Percentiles rank a stretch among this genome's conserved stretches.
Evolutionary conservation across 208 protist genomes (phyloP).

Genomic region (Tritrichomonas foetus): DNA sequence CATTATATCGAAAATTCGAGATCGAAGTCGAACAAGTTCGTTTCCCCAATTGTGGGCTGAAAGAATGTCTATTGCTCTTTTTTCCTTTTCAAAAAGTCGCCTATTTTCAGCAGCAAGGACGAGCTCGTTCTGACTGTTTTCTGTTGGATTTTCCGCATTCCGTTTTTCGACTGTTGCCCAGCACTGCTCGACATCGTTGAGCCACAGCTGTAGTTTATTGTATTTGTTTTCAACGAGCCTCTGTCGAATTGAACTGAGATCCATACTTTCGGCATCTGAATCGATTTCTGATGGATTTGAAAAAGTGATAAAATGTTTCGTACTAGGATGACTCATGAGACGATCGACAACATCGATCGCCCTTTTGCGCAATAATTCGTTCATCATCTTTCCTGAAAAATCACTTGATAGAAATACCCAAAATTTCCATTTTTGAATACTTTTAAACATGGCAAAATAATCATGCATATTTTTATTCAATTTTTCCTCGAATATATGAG

Average conservation of each 20-base stretch:
- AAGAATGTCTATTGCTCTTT: background rate
- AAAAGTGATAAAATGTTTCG: background rate
- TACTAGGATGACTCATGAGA: background rate
- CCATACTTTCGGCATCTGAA: background rate
- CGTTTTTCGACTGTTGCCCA: background rate
- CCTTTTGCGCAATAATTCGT: background rate
- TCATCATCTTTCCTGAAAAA: conserved; percentile 26
- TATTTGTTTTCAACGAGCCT: conserved; percentile 17
- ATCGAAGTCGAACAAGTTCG: background rate
- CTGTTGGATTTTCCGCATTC: background rate
- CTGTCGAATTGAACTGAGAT: background rate
- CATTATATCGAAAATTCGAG: background rate
- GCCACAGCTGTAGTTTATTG: background rate
- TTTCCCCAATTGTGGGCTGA: background rate
- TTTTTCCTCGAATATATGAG: no score
- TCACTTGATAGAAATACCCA: no score
- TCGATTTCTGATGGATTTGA: background rate
- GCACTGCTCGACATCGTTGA: background rate
- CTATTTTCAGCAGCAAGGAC: background rate
- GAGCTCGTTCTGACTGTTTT: background rate
- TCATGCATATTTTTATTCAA: no score
- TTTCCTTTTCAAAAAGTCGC: background rate
- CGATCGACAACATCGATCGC: background rate
- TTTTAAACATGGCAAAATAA: no score
- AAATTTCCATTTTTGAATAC: no score